Evolutionary conservation across 768 basidiomycete genomes (phyloP).

Genomic region (Lentinula edodes): DNA sequence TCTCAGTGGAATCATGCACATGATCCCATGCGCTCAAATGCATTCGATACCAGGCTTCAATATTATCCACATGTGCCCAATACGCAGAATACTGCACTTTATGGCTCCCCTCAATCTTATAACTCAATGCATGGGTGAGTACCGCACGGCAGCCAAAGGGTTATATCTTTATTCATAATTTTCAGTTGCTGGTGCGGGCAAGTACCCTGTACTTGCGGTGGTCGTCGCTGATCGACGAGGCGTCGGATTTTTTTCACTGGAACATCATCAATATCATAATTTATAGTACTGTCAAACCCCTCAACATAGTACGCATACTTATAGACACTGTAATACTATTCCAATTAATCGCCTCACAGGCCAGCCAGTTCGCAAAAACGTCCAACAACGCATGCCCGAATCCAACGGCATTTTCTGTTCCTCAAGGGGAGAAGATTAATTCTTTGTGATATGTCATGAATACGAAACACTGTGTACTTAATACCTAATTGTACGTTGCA

Average conservation of each 20-base stretch:
- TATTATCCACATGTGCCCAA: background rate
- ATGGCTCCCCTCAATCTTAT: background rate
- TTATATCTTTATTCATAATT: background rate
- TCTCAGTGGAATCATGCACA: background rate
- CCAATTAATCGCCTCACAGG: background rate
- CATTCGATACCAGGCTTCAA: background rate
- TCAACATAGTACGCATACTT: background rate
- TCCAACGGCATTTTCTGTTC: too few species aligned
- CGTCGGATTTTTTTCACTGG: background rate
- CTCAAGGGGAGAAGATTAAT: too few species aligned
- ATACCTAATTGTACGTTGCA: background rate
- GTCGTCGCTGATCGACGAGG: background rate
- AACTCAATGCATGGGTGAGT: background rate
- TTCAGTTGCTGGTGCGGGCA: background rate
- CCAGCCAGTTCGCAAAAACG: too few species aligned
- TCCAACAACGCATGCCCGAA: too few species aligned
- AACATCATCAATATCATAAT: background rate
- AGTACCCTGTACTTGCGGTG: background rate
- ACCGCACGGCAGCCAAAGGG: background rate
- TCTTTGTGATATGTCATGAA: too few species aligned
- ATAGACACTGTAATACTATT: background rate
- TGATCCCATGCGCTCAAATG: background rate
- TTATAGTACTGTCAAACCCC: background rate
- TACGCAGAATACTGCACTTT: background rate
- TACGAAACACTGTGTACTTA: too few species aligned